Evolutionary conservation across 2,329 filamentous ascomycete species (phyloP), one percentile per base, ranked within the genome.

Genomic region (Aspergillus hortae): DNA sequence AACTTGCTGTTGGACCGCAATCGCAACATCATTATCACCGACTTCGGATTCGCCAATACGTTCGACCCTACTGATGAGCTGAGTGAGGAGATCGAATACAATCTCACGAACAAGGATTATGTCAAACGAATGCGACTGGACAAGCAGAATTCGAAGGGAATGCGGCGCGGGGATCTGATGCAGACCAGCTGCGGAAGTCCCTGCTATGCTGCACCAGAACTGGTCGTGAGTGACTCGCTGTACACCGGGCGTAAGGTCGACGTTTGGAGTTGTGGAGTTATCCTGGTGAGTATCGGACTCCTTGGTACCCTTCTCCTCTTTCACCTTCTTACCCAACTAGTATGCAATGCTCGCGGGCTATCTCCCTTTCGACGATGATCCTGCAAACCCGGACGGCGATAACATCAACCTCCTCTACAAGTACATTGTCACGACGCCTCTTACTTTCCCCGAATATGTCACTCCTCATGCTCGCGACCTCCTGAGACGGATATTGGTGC

Each of bases 321-420:
- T 49, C 53, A 56, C 45, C 6, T 36, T 4, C 35, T 36, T 44
- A 23, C n/a, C 17, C 40, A 21, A n/a, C 21, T 65, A 97, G 92
- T 99, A 99, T 71, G 94, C 94, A 52, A 99, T 99, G 94, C 80
- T 99, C 63, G 94, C 94, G 36, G 94, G 94, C 41, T 99, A 99
- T 71, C 80, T 99, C 11, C 94, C 94, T 3, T 99, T 99, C 66
- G 94, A 99, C 64, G 94, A 99, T 68, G 94, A 99, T 65, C 94
- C 94, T 57, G 94, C 92, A 43, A 99, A 99, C 67, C 94, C 94
- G 2, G 94, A 99, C 73, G 94, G 94, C 60, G 94, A 99, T 71
- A 99, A 99, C 69, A 99, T 99, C 77, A 99, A 99, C 70, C 81
- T 99, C 10, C 80, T 99, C 25, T 99, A 99, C 81, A 97, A 97